These are phyloP conservation scores for Massospora cicadina DNA, from an alignment of 371 early-diverging fungal species.

Conservation along the genomic window DNA sequence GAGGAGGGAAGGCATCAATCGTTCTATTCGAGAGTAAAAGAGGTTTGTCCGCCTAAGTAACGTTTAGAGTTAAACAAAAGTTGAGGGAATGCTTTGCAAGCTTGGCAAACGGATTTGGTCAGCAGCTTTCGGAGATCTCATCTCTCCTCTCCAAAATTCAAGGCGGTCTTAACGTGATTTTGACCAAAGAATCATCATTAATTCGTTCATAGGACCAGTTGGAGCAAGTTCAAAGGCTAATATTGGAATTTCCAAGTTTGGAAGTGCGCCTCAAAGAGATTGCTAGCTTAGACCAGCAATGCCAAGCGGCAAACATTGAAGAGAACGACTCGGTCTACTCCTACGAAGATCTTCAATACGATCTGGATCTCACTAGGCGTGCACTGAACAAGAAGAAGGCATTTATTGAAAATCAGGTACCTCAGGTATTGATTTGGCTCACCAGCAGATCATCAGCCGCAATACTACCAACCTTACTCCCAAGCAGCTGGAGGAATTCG, in stretches of 20 bases:
- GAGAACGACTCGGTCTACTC: slow-evolving; percentile 84
- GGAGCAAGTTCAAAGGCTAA: slow-evolving; percentile 31
- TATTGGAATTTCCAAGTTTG: slow-evolving; percentile 27
- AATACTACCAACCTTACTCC: slow-evolving; percentile 83
- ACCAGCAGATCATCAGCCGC: slow-evolving; percentile 51
- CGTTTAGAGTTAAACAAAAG: slow-evolving; percentile 52
- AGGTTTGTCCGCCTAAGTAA: not conserved
- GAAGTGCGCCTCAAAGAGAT: slow-evolving; percentile 33
- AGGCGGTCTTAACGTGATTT: slow-evolving; percentile 39
- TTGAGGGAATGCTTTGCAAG: slow-evolving; percentile 49
- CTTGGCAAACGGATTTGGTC: slow-evolving; percentile 57
- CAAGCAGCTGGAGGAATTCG: slow-evolving; percentile 82
- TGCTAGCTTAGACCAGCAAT: slow-evolving; percentile 41
- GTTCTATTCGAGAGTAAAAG: slow-evolving; percentile 55
- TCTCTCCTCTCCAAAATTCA: slow-evolving; percentile 39
- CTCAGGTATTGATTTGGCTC: not conserved
- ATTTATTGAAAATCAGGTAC: slow-evolving; percentile 80
- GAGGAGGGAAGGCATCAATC: slow-evolving; percentile 58
- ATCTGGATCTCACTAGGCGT: slow-evolving; percentile 53
- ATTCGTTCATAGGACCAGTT: slow-evolving; percentile 36
- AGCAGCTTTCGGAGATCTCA: slow-evolving; percentile 42
- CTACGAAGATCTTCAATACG: slow-evolving; percentile 73
- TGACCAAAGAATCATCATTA: not conserved
- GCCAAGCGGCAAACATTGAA: slow-evolving; percentile 70
- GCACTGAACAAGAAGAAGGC: slow-evolving; percentile 66